Evolutionary conservation across 177 flowering plant species (phyloP), one percentile per base, ranked within the genome.

Genomic region (Vitis hybrid): DNA sequence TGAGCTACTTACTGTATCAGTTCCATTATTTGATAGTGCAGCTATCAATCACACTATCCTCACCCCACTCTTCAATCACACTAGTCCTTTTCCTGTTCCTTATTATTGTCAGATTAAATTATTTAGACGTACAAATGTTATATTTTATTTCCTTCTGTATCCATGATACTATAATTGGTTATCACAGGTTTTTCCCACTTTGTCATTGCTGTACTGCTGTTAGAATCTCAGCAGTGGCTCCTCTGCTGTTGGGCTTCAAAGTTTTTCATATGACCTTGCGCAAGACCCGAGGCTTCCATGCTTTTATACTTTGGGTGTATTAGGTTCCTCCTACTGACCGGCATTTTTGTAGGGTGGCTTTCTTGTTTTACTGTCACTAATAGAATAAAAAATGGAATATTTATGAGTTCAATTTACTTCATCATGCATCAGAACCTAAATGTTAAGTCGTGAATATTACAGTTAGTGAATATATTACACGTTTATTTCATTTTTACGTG

Each of bases 131-230:
- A 39, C 45, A 39, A 7, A 39, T 39, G 45, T 39, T 45, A 16
- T 57, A 57, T 39, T 61, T 49, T 15, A 61, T 29, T 61, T 6
- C 19, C 50, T 5, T 12, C 49, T 18, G 15, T 15, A 14, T n/a
- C 50, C 34, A 34, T 61, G 64, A 14, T 7, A 4, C n/a, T 13
- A 45, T 39, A 0, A 45, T 14, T 19, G 49, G 14, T 39, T 39
- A 39, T 39, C 7, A 7, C 45, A 39, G 45, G 7, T 6, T 39
- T 39, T 39, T 26, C 45, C 8, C 50, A 34, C 10, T 0, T 6
- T 20, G n/a, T 61, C 53, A 65, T 57, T 58, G 53, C 68, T 62
- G 64, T 45, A 55, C 22, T 55, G 45, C 57, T 57, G 14, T 48
- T 5, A 55, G 54, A 53, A 51, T 60, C 56, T 50, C 20, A 22